Percentiles rank a stretch among this genome's conserved stretches.
phyloP scores from a whole-genome alignment of 306 rosid genomes.

The Hippophae rhamnoides region DNA sequence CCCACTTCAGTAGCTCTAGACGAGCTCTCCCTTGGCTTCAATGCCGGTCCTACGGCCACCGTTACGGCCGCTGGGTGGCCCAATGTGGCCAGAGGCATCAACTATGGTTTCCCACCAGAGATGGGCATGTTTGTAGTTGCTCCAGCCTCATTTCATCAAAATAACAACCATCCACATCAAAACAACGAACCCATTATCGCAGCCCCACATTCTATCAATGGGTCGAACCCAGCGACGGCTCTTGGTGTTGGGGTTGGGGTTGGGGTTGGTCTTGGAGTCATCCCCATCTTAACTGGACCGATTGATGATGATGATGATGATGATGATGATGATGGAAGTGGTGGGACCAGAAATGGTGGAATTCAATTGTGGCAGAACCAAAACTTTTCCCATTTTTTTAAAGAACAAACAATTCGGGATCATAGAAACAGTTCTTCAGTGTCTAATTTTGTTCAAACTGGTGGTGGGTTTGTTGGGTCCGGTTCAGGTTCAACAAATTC shows the following conservation, averaged over 20 bases:
- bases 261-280: constrained; percentile 54
- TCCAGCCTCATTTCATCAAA: constrained; percentile 43
- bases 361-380: constrained; percentile 86
- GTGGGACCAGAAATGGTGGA: constrained; percentile 31
- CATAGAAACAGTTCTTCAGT: constrained; percentile 18
- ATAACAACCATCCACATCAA: constrained; percentile 22
- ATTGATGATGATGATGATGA: constrained; percentile 6
- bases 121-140: constrained; percentile 86
- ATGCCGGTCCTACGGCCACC: constrained; percentile 53
- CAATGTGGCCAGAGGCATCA: constrained; percentile 16
- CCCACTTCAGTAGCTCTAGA: constrained; percentile 28
- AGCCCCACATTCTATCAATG: constrained; percentile 39
- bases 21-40: constrained; percentile 86
- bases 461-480: constrained; percentile 21
- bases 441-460: constrained; percentile 22
- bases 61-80: constrained; percentile 45
- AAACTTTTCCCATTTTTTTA: constrained; percentile 33
- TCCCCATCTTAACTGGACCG: constrained; percentile 5
- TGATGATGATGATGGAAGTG: background rate
- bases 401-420: constrained; percentile 32
- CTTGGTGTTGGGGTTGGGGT: constrained; percentile 66
- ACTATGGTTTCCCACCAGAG: constrained; percentile 47
- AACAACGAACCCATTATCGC: constrained; percentile 22
- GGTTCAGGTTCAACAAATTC: constrained; percentile 24
- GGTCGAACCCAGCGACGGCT: constrained; percentile 59